Base-by-base conservation (phyloP, 2,329 filamentous ascomycete species). In the Chaetomium globosum region DNA sequence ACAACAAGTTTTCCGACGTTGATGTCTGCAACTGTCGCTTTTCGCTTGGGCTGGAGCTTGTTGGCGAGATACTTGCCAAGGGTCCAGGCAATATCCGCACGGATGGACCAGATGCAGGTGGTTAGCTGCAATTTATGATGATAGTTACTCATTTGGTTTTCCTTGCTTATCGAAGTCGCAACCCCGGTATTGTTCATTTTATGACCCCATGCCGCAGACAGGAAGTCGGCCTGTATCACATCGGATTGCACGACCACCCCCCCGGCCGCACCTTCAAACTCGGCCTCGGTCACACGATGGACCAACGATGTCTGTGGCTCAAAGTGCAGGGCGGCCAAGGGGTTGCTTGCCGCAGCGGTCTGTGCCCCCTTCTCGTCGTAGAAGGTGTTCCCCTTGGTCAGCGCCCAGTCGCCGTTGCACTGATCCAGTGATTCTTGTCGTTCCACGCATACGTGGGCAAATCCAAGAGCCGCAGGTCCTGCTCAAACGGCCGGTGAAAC, bases 391-490 rank as follows among this genome's bases (percentile, higher is more conserved):
- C 89, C 86, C 80, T 92, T 93, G 66, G 83, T 87, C 46, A 92
- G 79, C 26, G 83, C 85, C 87, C 88, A 93, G 75, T 92, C 87
- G 67, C 90, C 88, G 67, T 82, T 76, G 72, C 86, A 87, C 71
- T 82, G 80, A 86, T 80, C 85, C 85, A 87, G 73, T 92, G 92
- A 68, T 85, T 88, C 80, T 92, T 91, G 71, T 86, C 80, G 72
- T 92, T 87, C 77, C 89, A 93, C 0, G 82, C 82, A 74, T 93
- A 93, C 1, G 84, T 83, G 0, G 90, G 90, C 0, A 93, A 78
- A 4, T 84, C 79, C 4, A 91, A 76, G 9, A 92, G 79, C 2
- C 75, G 75, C 2, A 78, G 75, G 9, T 74, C 76, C 0, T 69
- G 59, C 23, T 73, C 72, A 68, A 83, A 83, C 65, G 80, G 78